Percentiles rank a stretch among this genome's conserved stretches.
Evolutionary conservation across 176 grass and related monocot genomes (phyloP).

Genomic region (Avena atlantica): DNA sequence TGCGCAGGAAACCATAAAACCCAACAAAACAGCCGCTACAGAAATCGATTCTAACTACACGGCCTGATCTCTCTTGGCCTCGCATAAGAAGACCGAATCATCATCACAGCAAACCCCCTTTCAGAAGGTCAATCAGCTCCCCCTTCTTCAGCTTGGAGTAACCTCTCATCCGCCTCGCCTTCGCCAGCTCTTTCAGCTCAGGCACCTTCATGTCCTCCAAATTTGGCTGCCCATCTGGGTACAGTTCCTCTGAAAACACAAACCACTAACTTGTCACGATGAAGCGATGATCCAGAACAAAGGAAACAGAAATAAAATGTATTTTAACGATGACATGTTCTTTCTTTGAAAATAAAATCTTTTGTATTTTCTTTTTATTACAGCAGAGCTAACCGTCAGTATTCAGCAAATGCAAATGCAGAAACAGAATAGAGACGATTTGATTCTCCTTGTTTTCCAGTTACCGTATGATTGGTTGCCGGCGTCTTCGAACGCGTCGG

Average conservation of each 20-base stretch:
- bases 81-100: too few species aligned
- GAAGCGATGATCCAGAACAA: too few species aligned
- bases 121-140: constrained; percentile 43
- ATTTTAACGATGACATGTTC: too few species aligned
- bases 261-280: not conserved
- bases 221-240: not conserved
- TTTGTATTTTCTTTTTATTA: too few species aligned
- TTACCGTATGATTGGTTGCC: constrained; percentile 39
- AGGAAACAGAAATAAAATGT: too few species aligned
- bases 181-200: constrained; percentile 70
- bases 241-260: constrained; percentile 19
- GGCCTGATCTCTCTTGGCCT: too few species aligned
- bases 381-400: too few species aligned
- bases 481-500: constrained; percentile 43
- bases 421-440: too few species aligned
- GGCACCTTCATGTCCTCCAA: constrained; percentile 63
- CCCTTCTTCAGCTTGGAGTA: constrained; percentile 77
- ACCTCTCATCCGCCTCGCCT: constrained; percentile 58
- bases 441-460: not conserved
- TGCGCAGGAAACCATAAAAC: not conserved
- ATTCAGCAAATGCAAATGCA: too few species aligned
- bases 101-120: too few species aligned
- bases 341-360: too few species aligned
- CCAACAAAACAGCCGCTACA: not conserved
- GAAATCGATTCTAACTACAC: not conserved